Evolutionary conservation across 228 moss, liverwort and hornwort species (phyloP).

Genomic region (Sphagnum fallax): DNA sequence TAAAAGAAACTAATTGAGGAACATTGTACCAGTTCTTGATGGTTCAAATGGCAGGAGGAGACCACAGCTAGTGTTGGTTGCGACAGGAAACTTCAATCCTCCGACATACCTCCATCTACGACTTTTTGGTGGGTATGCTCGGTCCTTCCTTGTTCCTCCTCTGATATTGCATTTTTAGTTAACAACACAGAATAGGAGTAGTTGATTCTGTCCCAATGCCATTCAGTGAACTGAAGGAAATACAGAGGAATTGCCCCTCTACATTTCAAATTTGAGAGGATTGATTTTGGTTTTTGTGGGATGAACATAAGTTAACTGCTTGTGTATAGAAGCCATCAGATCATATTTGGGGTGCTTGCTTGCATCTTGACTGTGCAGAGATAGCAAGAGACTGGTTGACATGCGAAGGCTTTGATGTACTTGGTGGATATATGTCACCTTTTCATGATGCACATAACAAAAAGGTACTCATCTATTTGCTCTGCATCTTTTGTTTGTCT

Average conservation of each 20-base stretch:
- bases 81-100: conserved; percentile 46
- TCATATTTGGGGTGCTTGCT: neutral
- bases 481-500: neutral
- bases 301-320: neutral
- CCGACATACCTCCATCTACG: conserved; percentile 59
- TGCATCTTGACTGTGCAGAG: conserved; percentile 19
- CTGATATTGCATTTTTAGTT: neutral
- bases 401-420: conserved; percentile 40
- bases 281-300: neutral
- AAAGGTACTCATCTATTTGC: conserved; percentile 24
- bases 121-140: conserved; percentile 39
- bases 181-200: neutral
- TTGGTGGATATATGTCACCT: conserved; percentile 57
- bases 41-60: conserved; percentile 29
- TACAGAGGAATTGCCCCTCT: neutral
- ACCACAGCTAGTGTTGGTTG: conserved; percentile 38
- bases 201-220: neutral
- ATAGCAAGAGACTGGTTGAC: conserved; percentile 42
- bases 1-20: too few species aligned
- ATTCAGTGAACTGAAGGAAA: neutral
- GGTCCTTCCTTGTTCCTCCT: neutral
- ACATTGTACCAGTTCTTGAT: too few species aligned
- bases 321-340: neutral
- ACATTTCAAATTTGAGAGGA: neutral
- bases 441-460: conserved; percentile 44